Base-by-base conservation (phyloP, 2,329 filamentous ascomycete species). In the Diaporthe sp. region DNA sequence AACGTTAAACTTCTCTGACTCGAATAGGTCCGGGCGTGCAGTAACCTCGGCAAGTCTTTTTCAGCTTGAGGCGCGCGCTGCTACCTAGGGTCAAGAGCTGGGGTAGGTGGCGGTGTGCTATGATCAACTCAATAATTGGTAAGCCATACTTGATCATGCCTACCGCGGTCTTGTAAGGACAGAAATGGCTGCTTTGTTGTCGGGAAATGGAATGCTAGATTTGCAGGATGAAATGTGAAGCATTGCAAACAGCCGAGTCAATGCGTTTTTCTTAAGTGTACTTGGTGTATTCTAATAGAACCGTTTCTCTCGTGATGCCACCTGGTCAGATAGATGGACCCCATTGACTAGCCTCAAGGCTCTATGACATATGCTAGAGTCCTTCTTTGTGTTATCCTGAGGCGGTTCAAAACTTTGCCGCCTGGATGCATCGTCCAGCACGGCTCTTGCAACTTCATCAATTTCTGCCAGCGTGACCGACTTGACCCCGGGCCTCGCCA, bases 371-470 rank as follows among this genome's bases (percentile, higher is more conserved):
- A 55, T 5, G 8, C 52, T 7, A 3, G 52, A 55, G 3, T 55
- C 52, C 52, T 25, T 33, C 52, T 30, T 54, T 6, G 17, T 22
- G 28, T 55, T 19, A 2, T 25, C 15, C 28, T 33, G 52, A 2
- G 52, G 1, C 1, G 10, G 15, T 2, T 55, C 28, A 12, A 19
- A 33, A 22, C 28, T 6, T 19, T 9, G 52, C 8, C 19, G 28
- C 17, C 28, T 55, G 3, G 52, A 55, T 55, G 28, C 52, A 22
- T 55, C 52, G 17, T 33, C 17, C 17, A 68, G 45, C 28, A 35
- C 64, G 35, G 64, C 30, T 45, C 64, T 13, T 54, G 64, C 64
- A 52, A 68, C 64, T 7, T 47, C 40, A 33, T 68, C 64, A 13
- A 50, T 68, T 4, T 68, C 64, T 28, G n/a, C 30, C 25, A 68